Base-by-base conservation (phyloP, 2,329 filamentous ascomycete species). In the Aureobasidium uvarum region DNA sequence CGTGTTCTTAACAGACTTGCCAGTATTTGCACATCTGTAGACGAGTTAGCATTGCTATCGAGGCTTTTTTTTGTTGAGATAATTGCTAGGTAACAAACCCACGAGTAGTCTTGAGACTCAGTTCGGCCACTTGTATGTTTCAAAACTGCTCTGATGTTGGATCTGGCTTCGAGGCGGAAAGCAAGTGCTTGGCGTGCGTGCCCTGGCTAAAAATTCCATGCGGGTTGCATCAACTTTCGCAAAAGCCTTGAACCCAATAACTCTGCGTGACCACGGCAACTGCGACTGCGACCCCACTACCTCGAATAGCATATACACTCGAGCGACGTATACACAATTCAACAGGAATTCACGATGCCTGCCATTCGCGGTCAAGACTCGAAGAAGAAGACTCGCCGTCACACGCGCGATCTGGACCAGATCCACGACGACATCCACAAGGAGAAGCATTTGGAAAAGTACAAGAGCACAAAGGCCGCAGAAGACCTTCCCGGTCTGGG, bases 401-500 rank as follows among this genome's bases (percentile, higher is more conserved):
- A 79, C 69, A 80, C 72, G 73, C 95, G 95, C 77, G 94, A 96
- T 77, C 83, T 97, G 73, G 95, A 99, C 78, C 93, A 98, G 80
- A 87, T 98, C 77, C 87, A 93, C 74, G 86, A 87, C 69, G 95
- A 99, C 77, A 79, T 97, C 65, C 81, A 84, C 69, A 90, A 89
- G 38, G 85, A 91, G 23, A 90, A 88, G 75, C 93, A 98, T 74
- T 86, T 99, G 39, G 80, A 86, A 54, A 86, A 91, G 69, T 92
- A 89, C 82, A 90, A 92, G 75, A 84, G 87, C 58, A 86, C 87
- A 50, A 96, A 96, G 74, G 86, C 89, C 6, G 80, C 85, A 25
- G 94, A 98, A 75, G 95, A 98, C 73, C 83, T 97, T 41, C 95
- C 95, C 3, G 94, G 88, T 0, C 82, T 97, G 56, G 95, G 95